A percentile compares a stretch with the other conserved stretches of the same genome.
Evolutionary conservation across 2,329 filamentous ascomycete genomes (phyloP).

Genomic region (Acrocalymma vagum): DNA sequence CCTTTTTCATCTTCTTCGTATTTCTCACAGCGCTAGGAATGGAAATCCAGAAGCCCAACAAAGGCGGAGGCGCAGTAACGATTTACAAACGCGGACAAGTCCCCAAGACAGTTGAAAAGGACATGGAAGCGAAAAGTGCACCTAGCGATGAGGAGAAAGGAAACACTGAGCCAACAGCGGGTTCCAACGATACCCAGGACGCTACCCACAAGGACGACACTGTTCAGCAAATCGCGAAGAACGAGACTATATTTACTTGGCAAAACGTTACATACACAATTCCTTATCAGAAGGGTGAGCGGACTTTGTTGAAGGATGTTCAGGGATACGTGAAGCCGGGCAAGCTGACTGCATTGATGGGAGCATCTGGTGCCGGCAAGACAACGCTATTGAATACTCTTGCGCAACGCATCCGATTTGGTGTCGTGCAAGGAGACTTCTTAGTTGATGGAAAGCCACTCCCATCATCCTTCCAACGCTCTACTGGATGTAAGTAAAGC

Average conservation of each 20-base stretch:
- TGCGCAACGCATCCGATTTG: constrained; percentile 54
- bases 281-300: constrained; percentile 53
- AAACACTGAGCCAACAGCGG: constrained; percentile 38
- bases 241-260: constrained; percentile 76
- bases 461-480: constrained; percentile 78
- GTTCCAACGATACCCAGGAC: constrained; percentile 28
- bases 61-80: constrained; percentile 66
- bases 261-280: constrained; percentile 84
- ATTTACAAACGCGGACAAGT: constrained; percentile 71
- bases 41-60: constrained; percentile 65
- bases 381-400: constrained; percentile 47
- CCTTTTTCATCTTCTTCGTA: constrained; percentile 60
- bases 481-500: too few species aligned
- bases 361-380: constrained; percentile 67
- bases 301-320: constrained; percentile 65
- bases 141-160: constrained; percentile 62
- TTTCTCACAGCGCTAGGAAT: constrained; percentile 54
- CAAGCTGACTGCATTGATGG: constrained; percentile 80
- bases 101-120: constrained; percentile 65
- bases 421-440: constrained; percentile 55
- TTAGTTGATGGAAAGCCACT: constrained; percentile 51
- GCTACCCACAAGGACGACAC: constrained; percentile 38
- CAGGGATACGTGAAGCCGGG: constrained; percentile 91
- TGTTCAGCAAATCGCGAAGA: constrained; percentile 64
- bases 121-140: constrained; percentile 61